Percentiles rank a stretch among this genome's conserved stretches.
Conservation (phyloP, 2,329 filamentous ascomycete genomes). For the Penicillium sclerotigenum region DNA sequence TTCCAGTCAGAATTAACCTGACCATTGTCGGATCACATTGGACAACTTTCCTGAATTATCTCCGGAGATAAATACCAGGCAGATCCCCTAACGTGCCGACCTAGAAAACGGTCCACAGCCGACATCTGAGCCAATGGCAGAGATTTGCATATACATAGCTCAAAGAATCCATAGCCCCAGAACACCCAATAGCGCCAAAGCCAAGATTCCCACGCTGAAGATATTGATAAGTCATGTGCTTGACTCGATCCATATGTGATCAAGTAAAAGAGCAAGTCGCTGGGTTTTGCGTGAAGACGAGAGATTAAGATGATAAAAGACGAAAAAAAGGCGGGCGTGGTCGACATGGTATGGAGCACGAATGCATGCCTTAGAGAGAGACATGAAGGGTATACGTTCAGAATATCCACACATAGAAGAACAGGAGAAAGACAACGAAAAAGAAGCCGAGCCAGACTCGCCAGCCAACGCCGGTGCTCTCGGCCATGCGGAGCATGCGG, state of each 20-base stretch:
- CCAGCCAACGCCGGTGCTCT: slow-evolving; percentile 93
- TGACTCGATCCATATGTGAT: background rate
- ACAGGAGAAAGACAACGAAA: slow-evolving; percentile 73
- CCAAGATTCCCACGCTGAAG: slow-evolving; percentile 1
- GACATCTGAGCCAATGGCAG: background rate
- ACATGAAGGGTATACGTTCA: slow-evolving; percentile 40
- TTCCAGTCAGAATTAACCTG: background rate
- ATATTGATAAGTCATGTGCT: background rate
- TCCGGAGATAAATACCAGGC: background rate
- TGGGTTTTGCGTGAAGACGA: background rate
- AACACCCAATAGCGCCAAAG: slow-evolving; percentile 7
- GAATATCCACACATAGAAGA: slow-evolving; percentile 90
- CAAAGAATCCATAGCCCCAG: background rate
- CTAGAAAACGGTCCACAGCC: background rate
- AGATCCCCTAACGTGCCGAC: background rate
- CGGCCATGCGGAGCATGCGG: slow-evolving; percentile 92
- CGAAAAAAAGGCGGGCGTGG: background rate
- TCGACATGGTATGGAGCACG: background rate
- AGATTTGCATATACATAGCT: background rate
- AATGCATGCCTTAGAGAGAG: background rate
- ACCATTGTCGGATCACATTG: background rate
- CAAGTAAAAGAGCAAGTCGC: background rate
- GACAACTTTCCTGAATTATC: background rate
- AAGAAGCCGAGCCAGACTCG: slow-evolving; percentile 92
- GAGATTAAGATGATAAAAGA: slow-evolving; percentile 2